Conservation (phyloP, 257 asterid genomes). For the Fraxinus quadrangulata region DNA sequence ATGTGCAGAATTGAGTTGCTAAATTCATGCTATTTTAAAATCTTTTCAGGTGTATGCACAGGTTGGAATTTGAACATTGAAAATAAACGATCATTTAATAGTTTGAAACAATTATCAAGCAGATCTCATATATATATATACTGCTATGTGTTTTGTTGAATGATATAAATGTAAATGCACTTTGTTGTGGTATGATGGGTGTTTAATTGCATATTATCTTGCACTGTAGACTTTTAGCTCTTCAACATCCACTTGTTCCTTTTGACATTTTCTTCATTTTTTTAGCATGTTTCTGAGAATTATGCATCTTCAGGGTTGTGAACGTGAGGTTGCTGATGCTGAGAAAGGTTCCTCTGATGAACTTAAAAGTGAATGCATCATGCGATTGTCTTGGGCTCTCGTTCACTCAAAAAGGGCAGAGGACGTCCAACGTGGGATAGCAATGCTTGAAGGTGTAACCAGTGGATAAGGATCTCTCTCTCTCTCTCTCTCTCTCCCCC, state of each 20-base stretch:
- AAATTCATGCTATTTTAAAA: neutral
- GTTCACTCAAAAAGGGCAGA: slow-evolving; percentile 82
- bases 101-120: slow-evolving; percentile 1
- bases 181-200: neutral
- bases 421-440: slow-evolving; percentile 92
- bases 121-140: slow-evolving; percentile 3
- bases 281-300: slow-evolving; percentile 20
- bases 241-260: neutral
- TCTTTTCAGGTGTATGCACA: neutral
- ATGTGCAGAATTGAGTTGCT: neutral
- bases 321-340: slow-evolving; percentile 88
- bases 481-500: neutral
- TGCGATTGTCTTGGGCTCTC: slow-evolving; percentile 97
- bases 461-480: neutral
- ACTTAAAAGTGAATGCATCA: slow-evolving; percentile 72
- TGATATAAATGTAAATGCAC: neutral
- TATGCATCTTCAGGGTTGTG: slow-evolving; percentile 71
- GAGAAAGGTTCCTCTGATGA: slow-evolving; percentile 74
- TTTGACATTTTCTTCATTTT: neutral
- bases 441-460: slow-evolving; percentile 86
- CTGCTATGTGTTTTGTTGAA: neutral
- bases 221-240: neutral
- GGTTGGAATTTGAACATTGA: neutral
- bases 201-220: neutral
- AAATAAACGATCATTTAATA: neutral